Conservation (phyloP, 1,284 basidiomycete genomes). For the Vanrija sp. region DNA sequence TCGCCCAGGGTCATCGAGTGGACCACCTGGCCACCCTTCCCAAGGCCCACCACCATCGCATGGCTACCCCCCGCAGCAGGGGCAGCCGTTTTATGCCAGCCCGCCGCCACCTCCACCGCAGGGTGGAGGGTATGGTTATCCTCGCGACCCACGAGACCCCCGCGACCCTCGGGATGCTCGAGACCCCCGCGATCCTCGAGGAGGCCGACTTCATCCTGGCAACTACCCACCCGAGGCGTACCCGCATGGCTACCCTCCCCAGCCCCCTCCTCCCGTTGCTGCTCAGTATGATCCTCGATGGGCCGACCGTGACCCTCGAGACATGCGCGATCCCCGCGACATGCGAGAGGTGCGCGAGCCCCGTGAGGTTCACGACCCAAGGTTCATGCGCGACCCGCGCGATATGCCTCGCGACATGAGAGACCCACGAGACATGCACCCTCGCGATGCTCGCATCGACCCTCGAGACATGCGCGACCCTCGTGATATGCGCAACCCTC, state of each 20-base stretch:
- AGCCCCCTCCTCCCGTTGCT: not conserved
- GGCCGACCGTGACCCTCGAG: not conserved
- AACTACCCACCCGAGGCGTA: too few species aligned
- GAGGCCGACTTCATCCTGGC: too few species aligned
- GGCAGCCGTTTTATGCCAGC: not conserved
- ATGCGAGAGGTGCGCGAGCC: slow-evolving; percentile 5
- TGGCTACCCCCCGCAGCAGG: slow-evolving; percentile 5
- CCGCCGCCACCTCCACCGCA: not conserved
- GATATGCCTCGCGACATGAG: not conserved
- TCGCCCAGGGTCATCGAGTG: slow-evolving; percentile 10
- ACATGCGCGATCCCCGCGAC: slow-evolving; percentile 1
- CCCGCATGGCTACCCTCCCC: too few species aligned
- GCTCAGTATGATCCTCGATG: not conserved
- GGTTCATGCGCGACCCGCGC: slow-evolving; percentile 1
- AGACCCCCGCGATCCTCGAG: slow-evolving; percentile 2
- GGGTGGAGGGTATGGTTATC: slow-evolving; percentile 1
- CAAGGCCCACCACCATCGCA: slow-evolving; percentile 3
- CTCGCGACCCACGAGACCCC: slow-evolving; percentile 2
- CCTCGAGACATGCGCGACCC: not conserved
- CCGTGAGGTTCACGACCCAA: slow-evolving; percentile 2
- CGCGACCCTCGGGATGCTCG: not conserved
- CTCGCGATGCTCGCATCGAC: not conserved
- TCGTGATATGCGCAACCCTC: not conserved
- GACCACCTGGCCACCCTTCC: slow-evolving; percentile 5
- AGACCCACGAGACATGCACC: not conserved